Percentiles rank a stretch among this genome's conserved stretches.
Evolutionary conservation across 352 stramenopile genomes (phyloP).

Genomic region (Phytophthora europaea): DNA sequence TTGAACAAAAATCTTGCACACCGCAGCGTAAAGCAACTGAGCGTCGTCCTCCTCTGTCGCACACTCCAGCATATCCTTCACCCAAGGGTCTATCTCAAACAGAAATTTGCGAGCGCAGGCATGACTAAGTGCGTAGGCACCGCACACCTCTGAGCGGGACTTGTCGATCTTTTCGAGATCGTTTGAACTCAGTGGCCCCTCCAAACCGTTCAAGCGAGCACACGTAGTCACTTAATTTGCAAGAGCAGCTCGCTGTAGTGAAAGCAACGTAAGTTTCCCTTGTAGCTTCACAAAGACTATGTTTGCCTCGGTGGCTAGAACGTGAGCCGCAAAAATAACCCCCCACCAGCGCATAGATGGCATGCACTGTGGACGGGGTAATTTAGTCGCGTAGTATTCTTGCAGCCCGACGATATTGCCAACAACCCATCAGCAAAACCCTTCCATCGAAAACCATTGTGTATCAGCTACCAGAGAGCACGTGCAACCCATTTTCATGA

Average conservation of each 20-base stretch:
- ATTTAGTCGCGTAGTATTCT: not conserved
- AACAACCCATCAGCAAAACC: not conserved
- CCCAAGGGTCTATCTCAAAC: not conserved
- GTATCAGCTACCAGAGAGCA: not conserved
- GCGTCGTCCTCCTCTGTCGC: not conserved
- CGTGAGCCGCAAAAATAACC: not conserved
- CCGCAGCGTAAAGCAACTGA: not conserved
- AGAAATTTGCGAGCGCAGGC: not conserved
- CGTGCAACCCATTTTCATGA: not conserved
- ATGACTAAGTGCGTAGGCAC: not conserved
- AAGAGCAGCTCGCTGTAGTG: not conserved
- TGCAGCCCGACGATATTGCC: not conserved
- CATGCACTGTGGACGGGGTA: not conserved
- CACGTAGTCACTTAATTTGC: not conserved
- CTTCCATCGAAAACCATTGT: not conserved
- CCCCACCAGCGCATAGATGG: not conserved
- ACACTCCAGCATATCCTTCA: not conserved
- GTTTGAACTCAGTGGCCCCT: not conserved
- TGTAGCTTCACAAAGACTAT: not conserved
- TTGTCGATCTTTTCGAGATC: not conserved
- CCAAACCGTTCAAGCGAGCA: not conserved
- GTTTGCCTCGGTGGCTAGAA: not conserved
- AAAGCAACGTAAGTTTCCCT: not conserved
- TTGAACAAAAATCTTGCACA: not conserved
- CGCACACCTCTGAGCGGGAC: not conserved